A percentile compares a stretch with the other conserved stretches of the same genome.
These are phyloP conservation scores for Alternaria incomplexa DNA, from an alignment of 2,329 filamentous ascomycete species.

Conservation along the genomic window DNA sequence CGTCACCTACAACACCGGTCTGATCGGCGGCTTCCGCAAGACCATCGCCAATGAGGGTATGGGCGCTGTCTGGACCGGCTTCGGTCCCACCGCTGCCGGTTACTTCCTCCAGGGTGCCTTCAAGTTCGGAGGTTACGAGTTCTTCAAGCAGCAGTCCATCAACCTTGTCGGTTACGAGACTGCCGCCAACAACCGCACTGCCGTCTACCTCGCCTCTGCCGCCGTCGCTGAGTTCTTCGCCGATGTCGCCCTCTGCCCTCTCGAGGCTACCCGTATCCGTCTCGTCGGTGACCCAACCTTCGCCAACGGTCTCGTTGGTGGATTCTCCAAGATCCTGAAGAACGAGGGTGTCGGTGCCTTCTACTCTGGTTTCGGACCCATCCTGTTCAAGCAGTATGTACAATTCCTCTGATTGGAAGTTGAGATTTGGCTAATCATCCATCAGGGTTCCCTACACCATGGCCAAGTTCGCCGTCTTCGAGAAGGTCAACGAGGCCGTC, in stretches of 20 bases:
- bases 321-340: slow-evolving; percentile 83
- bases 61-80: slow-evolving; percentile 83
- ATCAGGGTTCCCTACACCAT: slow-evolving; percentile 86
- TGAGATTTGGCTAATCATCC: slow-evolving; percentile 22
- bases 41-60: slow-evolving; percentile 80
- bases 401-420: not conserved
- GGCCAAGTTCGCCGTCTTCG: slow-evolving; percentile 93
- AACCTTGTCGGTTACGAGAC: slow-evolving; percentile 72
- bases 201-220: slow-evolving; percentile 76
- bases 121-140: slow-evolving; percentile 95
- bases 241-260: slow-evolving; percentile 85
- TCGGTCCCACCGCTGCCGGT: slow-evolving; percentile 83
- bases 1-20: slow-evolving; percentile 83
- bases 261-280: slow-evolving; percentile 92
- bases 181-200: slow-evolving; percentile 78
- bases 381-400: slow-evolving; percentile 53
- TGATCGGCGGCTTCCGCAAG: slow-evolving; percentile 86
- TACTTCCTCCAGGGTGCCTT: slow-evolving; percentile 95
- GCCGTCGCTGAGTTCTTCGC: slow-evolving; percentile 69
- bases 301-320: slow-evolving; percentile 77
- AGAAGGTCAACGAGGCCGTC: slow-evolving; percentile 81
- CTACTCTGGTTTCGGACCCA: slow-evolving; percentile 83
- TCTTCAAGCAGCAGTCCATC: slow-evolving; percentile 94
- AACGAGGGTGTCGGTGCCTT: slow-evolving; percentile 84
- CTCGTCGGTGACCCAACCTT: slow-evolving; percentile 88